These are phyloP conservation scores for Cryptococcus maquisensis DNA, from an alignment of 1,284 basidiomycete genomes.

Conservation along the genomic window DNA sequence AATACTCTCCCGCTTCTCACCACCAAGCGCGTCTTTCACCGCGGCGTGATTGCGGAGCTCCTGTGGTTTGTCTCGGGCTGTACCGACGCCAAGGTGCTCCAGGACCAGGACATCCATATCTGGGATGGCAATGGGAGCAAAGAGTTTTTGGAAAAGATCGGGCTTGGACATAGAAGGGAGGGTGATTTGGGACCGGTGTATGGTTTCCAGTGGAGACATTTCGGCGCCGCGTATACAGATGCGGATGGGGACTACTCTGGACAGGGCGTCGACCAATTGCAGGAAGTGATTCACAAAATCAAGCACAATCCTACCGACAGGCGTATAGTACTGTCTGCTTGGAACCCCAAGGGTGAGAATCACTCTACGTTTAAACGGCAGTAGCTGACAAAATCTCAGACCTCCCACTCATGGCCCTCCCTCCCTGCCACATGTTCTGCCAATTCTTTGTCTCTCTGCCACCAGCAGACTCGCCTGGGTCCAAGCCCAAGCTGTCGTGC, in stretches of 20 bases:
- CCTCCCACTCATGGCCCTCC: constrained; percentile 88
- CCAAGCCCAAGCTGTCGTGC: constrained; percentile 75
- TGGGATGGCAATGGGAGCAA: constrained; percentile 96
- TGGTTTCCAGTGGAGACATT: constrained; percentile 98
- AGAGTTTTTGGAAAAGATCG: constrained; percentile 78
- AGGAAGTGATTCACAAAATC: constrained; percentile 85
- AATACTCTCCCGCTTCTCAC: constrained; percentile 80
- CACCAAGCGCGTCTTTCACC: constrained; percentile 89
- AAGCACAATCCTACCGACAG: constrained; percentile 90
- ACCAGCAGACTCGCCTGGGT: constrained; percentile 45
- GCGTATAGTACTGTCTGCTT: constrained; percentile 91
- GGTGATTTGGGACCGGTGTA: constrained; percentile 97
- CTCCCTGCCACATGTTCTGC: constrained; percentile 97
- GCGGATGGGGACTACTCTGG: constrained; percentile 79
- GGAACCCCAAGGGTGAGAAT: constrained; percentile 86
- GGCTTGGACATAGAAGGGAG: constrained; percentile 74
- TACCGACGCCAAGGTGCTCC: constrained; percentile 75
- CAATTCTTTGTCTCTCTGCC: constrained; percentile 94
- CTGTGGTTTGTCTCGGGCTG: constrained; percentile 89
- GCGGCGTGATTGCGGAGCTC: constrained; percentile 89
- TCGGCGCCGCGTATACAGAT: constrained; percentile 82
- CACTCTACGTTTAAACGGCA: not conserved
- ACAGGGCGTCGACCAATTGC: constrained; percentile 89
- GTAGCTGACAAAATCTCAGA: constrained; percentile 54
- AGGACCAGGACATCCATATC: constrained; percentile 84